Conservation (phyloP, 495 filamentous ascomycete genomes). For the Neurospora cerealis region DNA sequence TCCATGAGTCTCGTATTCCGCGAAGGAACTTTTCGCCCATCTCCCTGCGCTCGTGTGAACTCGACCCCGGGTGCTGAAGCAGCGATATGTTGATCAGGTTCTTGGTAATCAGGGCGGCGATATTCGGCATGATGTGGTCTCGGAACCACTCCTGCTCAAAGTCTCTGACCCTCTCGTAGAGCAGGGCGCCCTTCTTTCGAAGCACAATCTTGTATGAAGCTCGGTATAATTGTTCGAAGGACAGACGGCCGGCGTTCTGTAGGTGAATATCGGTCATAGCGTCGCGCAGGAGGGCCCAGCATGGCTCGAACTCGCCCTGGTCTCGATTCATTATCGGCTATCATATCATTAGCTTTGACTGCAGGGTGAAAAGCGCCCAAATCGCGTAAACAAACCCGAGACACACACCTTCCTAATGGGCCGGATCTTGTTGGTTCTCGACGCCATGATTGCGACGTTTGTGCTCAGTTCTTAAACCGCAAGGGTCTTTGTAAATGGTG, state of each 20-base stretch:
- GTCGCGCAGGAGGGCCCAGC: slow-evolving; percentile 63
- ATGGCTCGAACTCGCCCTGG: slow-evolving; percentile 59
- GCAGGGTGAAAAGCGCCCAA: background rate
- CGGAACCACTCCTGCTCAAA: slow-evolving; percentile 77
- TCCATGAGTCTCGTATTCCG: slow-evolving; percentile 67
- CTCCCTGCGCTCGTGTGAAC: slow-evolving; percentile 61
- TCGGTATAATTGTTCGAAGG: slow-evolving; percentile 93
- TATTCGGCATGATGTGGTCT: slow-evolving; percentile 51
- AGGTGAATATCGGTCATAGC: slow-evolving; percentile 81
- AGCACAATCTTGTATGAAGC: slow-evolving; percentile 94
- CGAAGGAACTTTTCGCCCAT: slow-evolving; percentile 78
- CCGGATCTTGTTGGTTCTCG: slow-evolving; percentile 14
- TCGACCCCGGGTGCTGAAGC: slow-evolving; percentile 41
- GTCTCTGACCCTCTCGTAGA: slow-evolving; percentile 68
- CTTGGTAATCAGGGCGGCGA: slow-evolving; percentile 51
- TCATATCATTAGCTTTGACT: background rate
- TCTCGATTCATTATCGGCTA: slow-evolving; percentile 21
- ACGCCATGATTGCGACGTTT: slow-evolving; percentile 10
- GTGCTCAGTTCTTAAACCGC: background rate
- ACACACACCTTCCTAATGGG: slow-evolving; percentile 16
- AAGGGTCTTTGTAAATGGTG: background rate
- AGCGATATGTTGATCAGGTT: slow-evolving; percentile 43
- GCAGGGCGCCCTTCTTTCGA: slow-evolving; percentile 70
- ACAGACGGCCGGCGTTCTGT: slow-evolving; percentile 80
- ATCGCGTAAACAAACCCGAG: background rate